Conservation (phyloP, 306 rosid species). For the Cicer cuneatum region DNA sequence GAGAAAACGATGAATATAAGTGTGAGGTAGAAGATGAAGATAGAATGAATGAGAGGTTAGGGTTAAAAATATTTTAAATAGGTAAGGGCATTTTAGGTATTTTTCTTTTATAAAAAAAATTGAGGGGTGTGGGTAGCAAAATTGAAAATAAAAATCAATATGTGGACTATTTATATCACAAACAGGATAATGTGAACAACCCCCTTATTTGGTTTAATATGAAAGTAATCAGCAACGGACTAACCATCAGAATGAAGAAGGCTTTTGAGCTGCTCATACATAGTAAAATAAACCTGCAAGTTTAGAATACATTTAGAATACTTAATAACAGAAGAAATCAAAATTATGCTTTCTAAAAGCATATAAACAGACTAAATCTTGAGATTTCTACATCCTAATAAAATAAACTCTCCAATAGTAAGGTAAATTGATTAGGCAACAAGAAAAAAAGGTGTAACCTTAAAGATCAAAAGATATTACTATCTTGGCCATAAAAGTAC, state of each 20-base stretch:
- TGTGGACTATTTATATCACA: not conserved
- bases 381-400: constrained; percentile 3
- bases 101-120: too few relatives aligned
- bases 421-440: constrained; percentile 28
- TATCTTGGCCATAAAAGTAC: constrained; percentile 1
- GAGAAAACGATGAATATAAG: too few relatives aligned
- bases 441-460: constrained; percentile 14
- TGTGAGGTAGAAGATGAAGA: too few relatives aligned
- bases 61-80: too few relatives aligned
- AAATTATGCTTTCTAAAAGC: constrained; percentile 29
- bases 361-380: constrained; percentile 14
- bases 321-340: constrained; percentile 10
- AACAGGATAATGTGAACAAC: too few relatives aligned
- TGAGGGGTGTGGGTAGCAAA: too few relatives aligned
- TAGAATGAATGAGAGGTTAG: too few relatives aligned
- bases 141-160: not conserved
- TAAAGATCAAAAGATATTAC: constrained; percentile 24
- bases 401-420: constrained; percentile 14
- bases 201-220: constrained; percentile 2
- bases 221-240: constrained; percentile 43
- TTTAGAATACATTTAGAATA: constrained; percentile 32
- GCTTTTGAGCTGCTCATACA: constrained; percentile 74
- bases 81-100: too few relatives aligned
- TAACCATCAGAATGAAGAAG: constrained; percentile 64
- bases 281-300: constrained; percentile 75